Percentiles rank a stretch among this genome's conserved stretches.
phyloP scores from a whole-genome alignment of 139 green algal species.

The Closterium sp. region DNA sequence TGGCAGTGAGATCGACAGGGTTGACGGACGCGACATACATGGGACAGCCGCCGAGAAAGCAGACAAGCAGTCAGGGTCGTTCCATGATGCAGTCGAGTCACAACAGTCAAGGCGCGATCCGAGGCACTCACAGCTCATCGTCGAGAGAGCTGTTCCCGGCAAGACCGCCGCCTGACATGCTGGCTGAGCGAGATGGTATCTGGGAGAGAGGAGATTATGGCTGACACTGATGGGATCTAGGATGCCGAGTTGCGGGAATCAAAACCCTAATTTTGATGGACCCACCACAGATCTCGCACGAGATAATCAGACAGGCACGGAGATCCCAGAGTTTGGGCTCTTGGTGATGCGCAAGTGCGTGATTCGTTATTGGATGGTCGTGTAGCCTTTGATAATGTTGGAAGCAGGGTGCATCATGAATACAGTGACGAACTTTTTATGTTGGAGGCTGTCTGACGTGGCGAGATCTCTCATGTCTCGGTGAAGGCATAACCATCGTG shows the following conservation, averaged over 20 bases:
- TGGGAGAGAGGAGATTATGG: not conserved
- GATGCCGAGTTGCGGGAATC: not conserved
- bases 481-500: not conserved
- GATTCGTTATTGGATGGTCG: not conserved
- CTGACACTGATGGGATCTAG: not conserved
- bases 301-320: not conserved
- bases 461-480: not conserved
- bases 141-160: slow-evolving; percentile 24
- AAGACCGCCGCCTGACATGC: not conserved
- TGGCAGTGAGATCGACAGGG: not conserved
- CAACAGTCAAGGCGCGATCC: not conserved
- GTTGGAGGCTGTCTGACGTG: not conserved
- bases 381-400: not conserved
- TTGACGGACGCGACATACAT: no score
- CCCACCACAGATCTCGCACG: not conserved
- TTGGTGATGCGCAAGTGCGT: not conserved
- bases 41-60: not conserved
- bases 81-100: not conserved
- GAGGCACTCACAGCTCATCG: slow-evolving; percentile 24
- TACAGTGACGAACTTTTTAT: no score
- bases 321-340: not conserved
- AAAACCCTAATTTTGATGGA: not conserved
- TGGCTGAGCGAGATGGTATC: not conserved
- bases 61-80: not conserved
- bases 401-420: no score